phyloP scores from a whole-genome alignment of 2,329 filamentous ascomycete species.

The Chaetomium olivaceum region DNA sequence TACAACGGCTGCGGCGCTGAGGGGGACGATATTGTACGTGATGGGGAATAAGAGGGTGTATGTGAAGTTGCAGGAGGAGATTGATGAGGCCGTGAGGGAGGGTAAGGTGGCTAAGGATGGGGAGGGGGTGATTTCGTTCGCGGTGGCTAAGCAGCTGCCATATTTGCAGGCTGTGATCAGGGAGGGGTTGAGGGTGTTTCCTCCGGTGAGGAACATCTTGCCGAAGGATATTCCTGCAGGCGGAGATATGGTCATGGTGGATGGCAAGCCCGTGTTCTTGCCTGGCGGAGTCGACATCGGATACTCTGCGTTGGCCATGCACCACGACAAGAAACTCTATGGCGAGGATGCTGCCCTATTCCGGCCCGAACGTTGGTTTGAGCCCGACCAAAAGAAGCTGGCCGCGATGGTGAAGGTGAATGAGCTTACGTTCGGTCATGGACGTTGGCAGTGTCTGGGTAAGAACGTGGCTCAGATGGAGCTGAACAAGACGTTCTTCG shows the following conservation, averaged over 20 bases:
- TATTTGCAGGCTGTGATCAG: conserved; percentile 44
- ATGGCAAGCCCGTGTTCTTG: conserved; percentile 38
- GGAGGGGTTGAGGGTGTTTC: conserved; percentile 42
- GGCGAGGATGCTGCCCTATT: conserved; percentile 45
- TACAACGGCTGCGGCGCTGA: conserved; percentile 25
- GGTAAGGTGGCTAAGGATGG: conserved; percentile 1
- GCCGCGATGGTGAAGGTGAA: conserved; percentile 37
- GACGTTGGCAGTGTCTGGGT: conserved; percentile 44
- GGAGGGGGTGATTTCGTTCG: conserved; percentile 14
- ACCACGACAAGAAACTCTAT: conserved; percentile 36
- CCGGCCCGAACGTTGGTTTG: conserved; percentile 50
- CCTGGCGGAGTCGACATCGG: conserved; percentile 43
- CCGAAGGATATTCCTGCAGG: conserved; percentile 35
- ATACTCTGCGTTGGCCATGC: conserved; percentile 39
- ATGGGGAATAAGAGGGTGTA: conserved; percentile 26
- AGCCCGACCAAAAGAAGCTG: conserved; percentile 36
- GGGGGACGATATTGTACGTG: conserved; percentile 25
- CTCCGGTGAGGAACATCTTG: conserved; percentile 35
- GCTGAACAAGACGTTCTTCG: conserved; percentile 45
- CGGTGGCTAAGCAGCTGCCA: conserved; percentile 35
- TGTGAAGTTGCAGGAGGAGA: conserved; percentile 25
- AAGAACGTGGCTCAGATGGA: conserved; percentile 46
- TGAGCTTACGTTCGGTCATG: conserved; percentile 44
- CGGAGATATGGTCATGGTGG: conserved; percentile 36
- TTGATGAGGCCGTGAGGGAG: conserved; percentile 21